These are phyloP conservation scores for Epichloe sylvatica DNA, from an alignment of 2,329 filamentous ascomycete species.

Conservation along the genomic window DNA sequence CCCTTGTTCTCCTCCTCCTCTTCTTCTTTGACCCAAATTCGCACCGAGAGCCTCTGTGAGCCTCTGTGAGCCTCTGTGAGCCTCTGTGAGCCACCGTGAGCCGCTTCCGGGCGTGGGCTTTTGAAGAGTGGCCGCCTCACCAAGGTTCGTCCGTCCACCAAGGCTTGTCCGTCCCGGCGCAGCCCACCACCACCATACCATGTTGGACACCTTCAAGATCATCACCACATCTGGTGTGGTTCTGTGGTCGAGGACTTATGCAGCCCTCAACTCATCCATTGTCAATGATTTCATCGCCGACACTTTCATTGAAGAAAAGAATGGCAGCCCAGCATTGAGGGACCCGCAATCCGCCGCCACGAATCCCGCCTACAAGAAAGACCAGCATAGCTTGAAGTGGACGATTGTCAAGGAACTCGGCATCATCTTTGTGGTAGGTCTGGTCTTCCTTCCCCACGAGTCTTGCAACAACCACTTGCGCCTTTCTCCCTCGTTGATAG, in stretches of 20 bases:
- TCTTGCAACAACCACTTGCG: neutral
- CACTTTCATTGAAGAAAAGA: slow-evolving; percentile 93
- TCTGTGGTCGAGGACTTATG: slow-evolving; percentile 84
- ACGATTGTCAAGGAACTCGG: slow-evolving; percentile 83
- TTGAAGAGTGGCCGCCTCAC: neutral
- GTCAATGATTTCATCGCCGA: slow-evolving; percentile 93
- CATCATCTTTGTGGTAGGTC: slow-evolving; percentile 74
- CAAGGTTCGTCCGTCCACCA: neutral
- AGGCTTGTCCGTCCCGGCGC: neutral
- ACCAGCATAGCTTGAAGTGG: slow-evolving; percentile 93
- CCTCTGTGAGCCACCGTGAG: no score
- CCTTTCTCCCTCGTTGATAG: neutral
- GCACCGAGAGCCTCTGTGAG: neutral
- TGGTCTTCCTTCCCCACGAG: neutral
- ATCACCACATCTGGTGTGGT: slow-evolving; percentile 92
- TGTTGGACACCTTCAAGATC: slow-evolving; percentile 96
- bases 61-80: neutral
- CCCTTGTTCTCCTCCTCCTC: neutral
- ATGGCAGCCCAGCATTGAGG: slow-evolving; percentile 45
- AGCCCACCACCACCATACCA: slow-evolving; percentile 40
- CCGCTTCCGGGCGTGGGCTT: neutral
- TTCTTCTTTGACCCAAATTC: neutral
- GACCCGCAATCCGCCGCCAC: slow-evolving; percentile 43
- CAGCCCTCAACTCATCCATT: slow-evolving; percentile 62
- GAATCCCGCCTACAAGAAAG: slow-evolving; percentile 70